These are phyloP conservation scores for Setomelanomma holmii DNA, from an alignment of 2,329 filamentous ascomycete genomes.

Conservation along the genomic window DNA sequence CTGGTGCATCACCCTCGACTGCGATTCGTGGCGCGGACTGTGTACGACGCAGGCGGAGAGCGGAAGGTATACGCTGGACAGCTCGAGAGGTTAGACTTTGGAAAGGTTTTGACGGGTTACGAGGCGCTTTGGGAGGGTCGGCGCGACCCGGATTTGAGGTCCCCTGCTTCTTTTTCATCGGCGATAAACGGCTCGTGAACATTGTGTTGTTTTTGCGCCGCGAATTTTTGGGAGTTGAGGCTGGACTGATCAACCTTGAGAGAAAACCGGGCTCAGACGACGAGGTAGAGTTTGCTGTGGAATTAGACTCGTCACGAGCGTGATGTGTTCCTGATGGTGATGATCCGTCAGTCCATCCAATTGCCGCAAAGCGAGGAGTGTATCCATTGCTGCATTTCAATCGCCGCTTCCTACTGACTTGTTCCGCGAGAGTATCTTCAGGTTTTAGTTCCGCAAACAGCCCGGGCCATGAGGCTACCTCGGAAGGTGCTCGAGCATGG, in stretches of 20 bases:
- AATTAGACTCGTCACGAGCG: conserved; percentile 3
- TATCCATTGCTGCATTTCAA: not conserved
- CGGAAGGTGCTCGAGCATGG: conserved; percentile 30
- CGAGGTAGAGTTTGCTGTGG: conserved; percentile 10
- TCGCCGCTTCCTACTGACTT: conserved; percentile 9
- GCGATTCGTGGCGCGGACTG: conserved; percentile 9
- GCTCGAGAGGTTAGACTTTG: conserved; percentile 2
- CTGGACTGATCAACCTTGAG: conserved; percentile 19
- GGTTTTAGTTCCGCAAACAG: conserved; percentile 21
- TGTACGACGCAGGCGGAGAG: conserved; percentile 13
- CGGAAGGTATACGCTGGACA: conserved; percentile 16
- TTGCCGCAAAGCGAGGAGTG: not conserved
- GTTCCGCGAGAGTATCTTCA: conserved; percentile 24
- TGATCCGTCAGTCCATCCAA: conserved; percentile 7
- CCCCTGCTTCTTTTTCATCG: conserved; percentile 3
- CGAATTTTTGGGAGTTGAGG: conserved; percentile 10
- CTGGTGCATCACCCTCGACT: not conserved
- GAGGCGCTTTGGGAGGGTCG: not conserved
- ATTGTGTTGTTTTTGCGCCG: conserved; percentile 9
- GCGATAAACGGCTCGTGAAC: not conserved
- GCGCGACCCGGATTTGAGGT: not conserved
- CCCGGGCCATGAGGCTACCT: conserved; percentile 26
- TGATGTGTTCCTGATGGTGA: not conserved
- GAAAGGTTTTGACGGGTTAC: not conserved
- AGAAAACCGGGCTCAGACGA: conserved; percentile 10